Base-by-base conservation (phyloP, 176 grass and related monocot species). In the Eragrostis curvula region DNA sequence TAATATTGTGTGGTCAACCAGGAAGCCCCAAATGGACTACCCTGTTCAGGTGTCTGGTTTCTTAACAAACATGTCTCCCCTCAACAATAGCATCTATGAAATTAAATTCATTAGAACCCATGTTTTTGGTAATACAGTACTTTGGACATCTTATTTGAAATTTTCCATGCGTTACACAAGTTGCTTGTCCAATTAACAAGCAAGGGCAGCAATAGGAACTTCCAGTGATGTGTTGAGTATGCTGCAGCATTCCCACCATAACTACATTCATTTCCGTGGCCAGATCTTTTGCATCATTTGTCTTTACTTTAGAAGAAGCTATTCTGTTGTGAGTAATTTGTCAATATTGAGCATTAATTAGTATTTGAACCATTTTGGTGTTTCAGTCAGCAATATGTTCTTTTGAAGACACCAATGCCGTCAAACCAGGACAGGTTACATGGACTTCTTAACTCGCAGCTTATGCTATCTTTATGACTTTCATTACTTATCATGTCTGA, bases 381-480 rank as follows among this genome's bases (percentile, higher is more conserved):
- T 87, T 73, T 79, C 85, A 93, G 91, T 85, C 81, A 85, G 91
- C 91, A 78, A 93, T 93, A 74, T 93, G 91, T 68, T 87, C 88
- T 40, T 39, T 93, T 65, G 87, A 93, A 59, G 91, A 90, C 73
- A 63, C 61, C 6, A 74, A 58, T 74, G 69, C 63, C 9, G 28
- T 90, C 18, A 79, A 83, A 61, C 43, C 40, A 70, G 91, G 88
- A 87, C 71, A 90, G 81, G 91, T 93, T 28, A n/a, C 9, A 56
- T 68, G 36, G 11, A 5, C 15, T 36, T 36, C 32, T 71, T 41
- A 62, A 49, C 80, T 82, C 43, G 13, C 44, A 48, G 8, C 2
- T 39, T 52, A 53, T 79, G 17, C 1, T 79, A 32, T 18, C 32
- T 49, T n/a, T 8, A 63, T 51, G 28, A 63, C 16, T 51, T 41